phyloP scores from a whole-genome alignment of 164 flowering plant species.

The Aristolochia contorta region DNA sequence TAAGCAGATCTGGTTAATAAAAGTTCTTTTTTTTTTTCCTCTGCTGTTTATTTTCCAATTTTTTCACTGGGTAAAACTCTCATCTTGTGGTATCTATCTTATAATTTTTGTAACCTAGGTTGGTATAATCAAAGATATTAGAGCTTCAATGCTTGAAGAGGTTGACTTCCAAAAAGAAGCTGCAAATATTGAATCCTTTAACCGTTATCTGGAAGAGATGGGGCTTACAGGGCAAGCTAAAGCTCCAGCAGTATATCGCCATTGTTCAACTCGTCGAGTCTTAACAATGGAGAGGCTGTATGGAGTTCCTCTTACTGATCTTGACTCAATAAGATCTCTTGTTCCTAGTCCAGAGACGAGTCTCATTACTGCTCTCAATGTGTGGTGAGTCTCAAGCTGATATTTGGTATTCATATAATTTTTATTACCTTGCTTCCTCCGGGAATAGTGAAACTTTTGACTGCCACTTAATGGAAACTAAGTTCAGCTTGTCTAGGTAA shows the following conservation, averaged over 20 bases:
- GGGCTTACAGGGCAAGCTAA: slow-evolving; percentile 87
- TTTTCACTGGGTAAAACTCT: background rate
- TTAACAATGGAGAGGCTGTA: slow-evolving; percentile 95
- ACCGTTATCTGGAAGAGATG: slow-evolving; percentile 69
- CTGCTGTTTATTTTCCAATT: too few species aligned
- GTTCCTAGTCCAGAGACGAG: slow-evolving; percentile 81
- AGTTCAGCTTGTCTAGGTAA: too few species aligned
- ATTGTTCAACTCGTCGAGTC: slow-evolving; percentile 60
- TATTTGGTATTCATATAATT: background rate
- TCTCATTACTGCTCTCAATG: slow-evolving; percentile 90
- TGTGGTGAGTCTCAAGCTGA: slow-evolving; percentile 52
- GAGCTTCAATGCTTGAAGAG: slow-evolving; percentile 93
- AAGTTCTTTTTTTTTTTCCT: background rate
- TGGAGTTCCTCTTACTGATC: slow-evolving; percentile 96
- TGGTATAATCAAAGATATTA: slow-evolving; percentile 81
- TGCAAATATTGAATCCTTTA: slow-evolving; percentile 70
- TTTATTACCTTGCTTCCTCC: background rate
- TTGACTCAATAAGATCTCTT: slow-evolving; percentile 75
- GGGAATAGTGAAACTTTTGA: too few species aligned
- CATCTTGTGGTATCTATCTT: slow-evolving; percentile 7
- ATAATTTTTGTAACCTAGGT: slow-evolving; percentile 64
- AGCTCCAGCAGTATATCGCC: slow-evolving; percentile 76
- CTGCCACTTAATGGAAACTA: too few species aligned
- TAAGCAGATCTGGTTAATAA: too few species aligned
- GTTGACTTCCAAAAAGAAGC: slow-evolving; percentile 93